These are phyloP conservation scores for Solanum appendiculatum DNA, from an alignment of 257 asterid species.

Conservation along the genomic window DNA sequence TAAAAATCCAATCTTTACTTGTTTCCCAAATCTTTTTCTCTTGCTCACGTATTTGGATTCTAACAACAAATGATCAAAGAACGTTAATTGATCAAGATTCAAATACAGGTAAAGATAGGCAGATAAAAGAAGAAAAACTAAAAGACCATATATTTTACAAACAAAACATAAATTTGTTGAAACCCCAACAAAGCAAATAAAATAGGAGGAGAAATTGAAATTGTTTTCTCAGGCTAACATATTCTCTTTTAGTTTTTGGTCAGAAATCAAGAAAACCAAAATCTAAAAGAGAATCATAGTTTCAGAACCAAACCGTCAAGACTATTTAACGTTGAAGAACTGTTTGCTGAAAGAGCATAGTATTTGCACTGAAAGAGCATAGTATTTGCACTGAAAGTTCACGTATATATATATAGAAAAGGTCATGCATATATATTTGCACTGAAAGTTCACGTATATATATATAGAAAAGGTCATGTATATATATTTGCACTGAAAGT, in stretches of 20 bases:
- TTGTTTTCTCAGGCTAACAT: neutral
- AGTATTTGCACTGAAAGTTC: too few relatives aligned
- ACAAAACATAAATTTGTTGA: neutral
- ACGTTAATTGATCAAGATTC: neutral
- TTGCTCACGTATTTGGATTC: neutral
- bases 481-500: too few relatives aligned
- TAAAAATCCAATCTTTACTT: constrained; percentile 3
- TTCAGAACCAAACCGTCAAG: constrained; percentile 49
- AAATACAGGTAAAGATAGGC: neutral
- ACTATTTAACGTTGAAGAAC: constrained; percentile 19
- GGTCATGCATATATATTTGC: too few relatives aligned
- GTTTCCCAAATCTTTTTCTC: neutral
- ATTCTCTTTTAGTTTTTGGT: neutral
- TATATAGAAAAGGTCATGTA: too few relatives aligned
- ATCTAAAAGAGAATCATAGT: constrained; percentile 4
- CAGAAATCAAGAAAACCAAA: neutral
- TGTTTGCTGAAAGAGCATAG: constrained; percentile 37
- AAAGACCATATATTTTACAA: neutral
- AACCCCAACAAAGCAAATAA: neutral
- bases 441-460: too few relatives aligned
- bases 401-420: too few relatives aligned
- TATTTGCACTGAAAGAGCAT: too few relatives aligned
- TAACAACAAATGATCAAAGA: neutral
- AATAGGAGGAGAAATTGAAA: neutral
- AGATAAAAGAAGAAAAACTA: neutral